Conservation (phyloP, 345 rosid species). For the Gossypium ekmanianum region DNA sequence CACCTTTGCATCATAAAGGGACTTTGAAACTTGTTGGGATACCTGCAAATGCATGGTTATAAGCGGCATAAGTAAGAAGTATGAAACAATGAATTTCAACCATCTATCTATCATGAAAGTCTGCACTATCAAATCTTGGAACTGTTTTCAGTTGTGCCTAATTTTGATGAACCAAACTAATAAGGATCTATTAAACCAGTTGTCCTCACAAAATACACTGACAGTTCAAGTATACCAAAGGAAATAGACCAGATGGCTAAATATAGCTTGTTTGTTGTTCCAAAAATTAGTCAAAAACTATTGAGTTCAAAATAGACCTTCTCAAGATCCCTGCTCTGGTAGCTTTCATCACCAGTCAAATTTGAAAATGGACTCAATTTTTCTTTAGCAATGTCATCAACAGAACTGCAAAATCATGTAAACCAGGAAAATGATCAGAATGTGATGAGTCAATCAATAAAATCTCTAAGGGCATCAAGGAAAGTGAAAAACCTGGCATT, state of each 20-base stretch:
- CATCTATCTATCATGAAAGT: neutral
- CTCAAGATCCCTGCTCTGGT: conserved; percentile 95
- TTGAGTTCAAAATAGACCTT: conserved; percentile 49
- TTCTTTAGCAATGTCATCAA: conserved; percentile 74
- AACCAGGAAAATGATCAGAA: conserved; percentile 14
- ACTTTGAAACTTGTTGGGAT: conserved; percentile 87
- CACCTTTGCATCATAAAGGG: conserved; percentile 75
- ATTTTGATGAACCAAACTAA: neutral
- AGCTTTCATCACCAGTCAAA: conserved; percentile 79
- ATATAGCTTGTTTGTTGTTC: neutral
- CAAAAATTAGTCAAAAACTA: neutral
- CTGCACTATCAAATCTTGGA: neutral
- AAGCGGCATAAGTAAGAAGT: conserved; percentile 24
- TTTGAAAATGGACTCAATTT: conserved; percentile 76
- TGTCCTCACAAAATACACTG: neutral
- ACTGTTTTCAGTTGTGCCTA: neutral
- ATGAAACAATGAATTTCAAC: neutral
- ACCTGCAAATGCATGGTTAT: conserved; percentile 40
- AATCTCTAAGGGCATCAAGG: conserved; percentile 9
- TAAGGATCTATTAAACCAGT: neutral
- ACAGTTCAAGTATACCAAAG: neutral
- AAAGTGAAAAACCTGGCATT: conserved; percentile 63
- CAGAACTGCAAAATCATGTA: conserved; percentile 44
- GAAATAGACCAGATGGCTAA: neutral
- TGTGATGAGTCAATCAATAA: neutral